These are phyloP conservation scores for Aspergillus japonicus DNA, from an alignment of 2,329 filamentous ascomycete genomes.

Conservation along the genomic window DNA sequence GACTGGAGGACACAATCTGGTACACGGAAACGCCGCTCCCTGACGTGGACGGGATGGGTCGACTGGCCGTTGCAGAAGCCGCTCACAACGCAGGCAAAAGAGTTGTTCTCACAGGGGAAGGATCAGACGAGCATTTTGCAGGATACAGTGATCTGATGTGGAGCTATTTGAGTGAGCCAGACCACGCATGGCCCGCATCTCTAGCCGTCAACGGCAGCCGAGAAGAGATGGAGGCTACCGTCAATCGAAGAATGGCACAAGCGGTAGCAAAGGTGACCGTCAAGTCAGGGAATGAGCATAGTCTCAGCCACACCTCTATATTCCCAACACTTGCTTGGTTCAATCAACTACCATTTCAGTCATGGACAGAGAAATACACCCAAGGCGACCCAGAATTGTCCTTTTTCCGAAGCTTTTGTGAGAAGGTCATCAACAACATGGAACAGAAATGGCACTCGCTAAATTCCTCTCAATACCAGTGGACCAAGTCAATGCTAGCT, in stretches of 20 bases:
- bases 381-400: conserved; percentile 17
- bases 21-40: conserved; percentile 47
- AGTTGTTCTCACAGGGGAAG: conserved; percentile 56
- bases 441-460: conserved; percentile 39
- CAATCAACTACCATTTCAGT: conserved; percentile 35
- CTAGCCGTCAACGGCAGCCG: conserved; percentile 14
- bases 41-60: conserved; percentile 55
- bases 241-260: not conserved
- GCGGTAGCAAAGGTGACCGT: not conserved
- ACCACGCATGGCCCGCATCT: conserved; percentile 38
- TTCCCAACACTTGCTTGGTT: conserved; percentile 36
- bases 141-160: conserved; percentile 51
- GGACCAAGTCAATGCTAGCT: not conserved
- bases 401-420: conserved; percentile 12
- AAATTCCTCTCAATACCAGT: not conserved
- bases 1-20: conserved; percentile 48
- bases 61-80: conserved; percentile 51
- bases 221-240: conserved; percentile 6
- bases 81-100: conserved; percentile 50
- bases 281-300: conserved; percentile 32
- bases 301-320: conserved; percentile 43
- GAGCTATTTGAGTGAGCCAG: conserved; percentile 52
- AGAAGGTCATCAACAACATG: conserved; percentile 7
- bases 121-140: conserved; percentile 55
- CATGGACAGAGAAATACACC: conserved; percentile 28